These are phyloP conservation scores for Solanum pinnatisectum DNA, from an alignment of 257 asterid species.

Conservation along the genomic window DNA sequence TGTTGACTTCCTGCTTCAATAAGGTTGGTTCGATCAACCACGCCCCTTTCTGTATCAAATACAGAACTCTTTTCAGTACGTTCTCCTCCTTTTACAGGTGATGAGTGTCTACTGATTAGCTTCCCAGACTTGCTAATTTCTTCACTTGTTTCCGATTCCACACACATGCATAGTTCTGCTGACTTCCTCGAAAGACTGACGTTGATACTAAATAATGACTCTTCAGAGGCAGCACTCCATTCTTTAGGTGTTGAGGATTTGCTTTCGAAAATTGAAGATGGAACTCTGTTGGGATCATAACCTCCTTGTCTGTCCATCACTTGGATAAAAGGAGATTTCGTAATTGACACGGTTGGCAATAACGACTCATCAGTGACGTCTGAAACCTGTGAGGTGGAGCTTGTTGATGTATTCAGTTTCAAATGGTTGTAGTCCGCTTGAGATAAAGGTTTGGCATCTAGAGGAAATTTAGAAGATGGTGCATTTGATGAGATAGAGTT, in stretches of 20 bases:
- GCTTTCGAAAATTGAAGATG: conserved; percentile 16
- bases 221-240: conserved; percentile 37
- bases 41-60: neutral
- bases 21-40: neutral
- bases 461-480: conserved; percentile 1
- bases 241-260: conserved; percentile 15
- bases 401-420: neutral
- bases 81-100: conserved; percentile 13
- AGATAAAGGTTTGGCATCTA: neutral
- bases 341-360: conserved; percentile 7
- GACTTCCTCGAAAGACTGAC: conserved; percentile 12
- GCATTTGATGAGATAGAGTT: conserved; percentile 5
- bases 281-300: conserved; percentile 27
- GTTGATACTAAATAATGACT: conserved; percentile 36
- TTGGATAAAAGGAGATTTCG: conserved; percentile 26
- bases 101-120: neutral
- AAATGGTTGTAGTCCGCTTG: conserved; percentile 2
- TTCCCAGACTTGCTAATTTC: conserved; percentile 8
- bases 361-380: neutral
- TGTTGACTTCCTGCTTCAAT: neutral
- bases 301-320: conserved; percentile 32
- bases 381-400: neutral
- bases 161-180: conserved; percentile 13
- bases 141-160: conserved; percentile 8
- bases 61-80: neutral